Evolutionary conservation across 495 filamentous ascomycete species (phyloP).

Genomic region (Alectoria sarmentosa): DNA sequence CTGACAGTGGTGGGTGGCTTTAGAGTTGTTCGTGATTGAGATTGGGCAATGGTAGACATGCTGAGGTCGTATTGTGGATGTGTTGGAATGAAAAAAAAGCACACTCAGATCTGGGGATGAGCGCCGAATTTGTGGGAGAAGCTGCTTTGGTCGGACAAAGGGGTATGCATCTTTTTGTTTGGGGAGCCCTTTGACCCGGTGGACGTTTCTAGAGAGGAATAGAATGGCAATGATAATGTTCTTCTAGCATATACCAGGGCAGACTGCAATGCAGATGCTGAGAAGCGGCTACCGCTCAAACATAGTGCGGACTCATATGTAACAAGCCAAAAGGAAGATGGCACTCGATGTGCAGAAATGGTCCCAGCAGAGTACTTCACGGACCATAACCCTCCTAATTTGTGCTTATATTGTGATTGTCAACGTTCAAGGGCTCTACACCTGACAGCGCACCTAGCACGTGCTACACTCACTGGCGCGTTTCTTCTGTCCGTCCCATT

Average conservation of each 20-base stretch:
- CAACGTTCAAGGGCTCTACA: too few species aligned
- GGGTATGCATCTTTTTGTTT: not conserved
- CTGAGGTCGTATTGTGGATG: not conserved
- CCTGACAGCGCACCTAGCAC: too few species aligned
- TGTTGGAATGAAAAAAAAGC: not conserved
- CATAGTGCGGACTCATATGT: too few species aligned
- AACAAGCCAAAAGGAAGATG: too few species aligned
- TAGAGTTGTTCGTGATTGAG: not conserved
- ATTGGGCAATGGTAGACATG: not conserved
- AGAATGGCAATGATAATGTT: not conserved
- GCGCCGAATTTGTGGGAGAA: not conserved
- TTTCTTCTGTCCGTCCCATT: not conserved
- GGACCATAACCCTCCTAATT: too few species aligned
- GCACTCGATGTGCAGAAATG: too few species aligned
- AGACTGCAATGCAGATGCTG: not conserved
- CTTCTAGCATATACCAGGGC: not conserved
- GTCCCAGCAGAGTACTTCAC: too few species aligned
- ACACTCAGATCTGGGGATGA: not conserved
- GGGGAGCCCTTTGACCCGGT: too few species aligned
- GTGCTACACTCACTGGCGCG: not conserved
- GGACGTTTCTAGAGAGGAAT: not conserved
- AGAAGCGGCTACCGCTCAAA: too few species aligned
- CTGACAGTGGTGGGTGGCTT: not conserved
- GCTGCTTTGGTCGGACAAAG: not conserved
- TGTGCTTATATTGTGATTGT: too few species aligned